Conservation (phyloP, 306 rosid genomes). For the Cercis canadensis region DNA sequence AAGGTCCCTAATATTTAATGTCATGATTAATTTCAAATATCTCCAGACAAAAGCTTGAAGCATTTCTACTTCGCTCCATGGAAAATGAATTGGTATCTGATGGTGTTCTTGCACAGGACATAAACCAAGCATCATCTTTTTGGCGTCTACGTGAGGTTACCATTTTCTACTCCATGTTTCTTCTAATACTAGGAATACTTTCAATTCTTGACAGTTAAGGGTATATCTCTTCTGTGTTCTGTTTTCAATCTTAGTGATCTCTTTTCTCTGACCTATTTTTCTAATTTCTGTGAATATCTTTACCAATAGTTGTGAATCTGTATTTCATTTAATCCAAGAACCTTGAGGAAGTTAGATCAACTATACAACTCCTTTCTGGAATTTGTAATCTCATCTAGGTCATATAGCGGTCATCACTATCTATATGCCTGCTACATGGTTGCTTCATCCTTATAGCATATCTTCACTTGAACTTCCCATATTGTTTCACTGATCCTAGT, state of each 20-base stretch:
- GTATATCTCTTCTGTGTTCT: neutral
- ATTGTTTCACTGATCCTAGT: neutral
- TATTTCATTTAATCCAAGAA: constrained; percentile 1
- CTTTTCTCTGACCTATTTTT: constrained; percentile 9
- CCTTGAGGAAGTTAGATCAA: constrained; percentile 11
- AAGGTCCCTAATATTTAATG: constrained; percentile 25
- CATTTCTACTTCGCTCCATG: constrained; percentile 81
- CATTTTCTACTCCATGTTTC: constrained; percentile 31
- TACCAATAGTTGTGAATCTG: neutral
- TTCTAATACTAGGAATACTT: constrained; percentile 20
- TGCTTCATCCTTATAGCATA: constrained; percentile 10
- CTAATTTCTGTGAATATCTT: neutral
- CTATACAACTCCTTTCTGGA: constrained; percentile 1
- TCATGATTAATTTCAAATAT: constrained; percentile 37
- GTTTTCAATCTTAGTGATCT: constrained; percentile 19
- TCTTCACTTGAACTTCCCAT: neutral
- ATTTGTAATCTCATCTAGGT: neutral
- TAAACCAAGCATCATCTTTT: constrained; percentile 89
- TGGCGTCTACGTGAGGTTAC: constrained; percentile 92
- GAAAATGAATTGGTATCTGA: constrained; percentile 88
- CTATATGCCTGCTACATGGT: neutral
- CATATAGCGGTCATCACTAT: neutral
- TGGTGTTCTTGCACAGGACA: constrained; percentile 94
- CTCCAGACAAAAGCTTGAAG: constrained; percentile 94
- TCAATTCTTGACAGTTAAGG: constrained; percentile 31